Evolutionary conservation across 139 green algal species (phyloP), one percentile per base, ranked within the genome.

Genomic region (Microglena sp.): DNA sequence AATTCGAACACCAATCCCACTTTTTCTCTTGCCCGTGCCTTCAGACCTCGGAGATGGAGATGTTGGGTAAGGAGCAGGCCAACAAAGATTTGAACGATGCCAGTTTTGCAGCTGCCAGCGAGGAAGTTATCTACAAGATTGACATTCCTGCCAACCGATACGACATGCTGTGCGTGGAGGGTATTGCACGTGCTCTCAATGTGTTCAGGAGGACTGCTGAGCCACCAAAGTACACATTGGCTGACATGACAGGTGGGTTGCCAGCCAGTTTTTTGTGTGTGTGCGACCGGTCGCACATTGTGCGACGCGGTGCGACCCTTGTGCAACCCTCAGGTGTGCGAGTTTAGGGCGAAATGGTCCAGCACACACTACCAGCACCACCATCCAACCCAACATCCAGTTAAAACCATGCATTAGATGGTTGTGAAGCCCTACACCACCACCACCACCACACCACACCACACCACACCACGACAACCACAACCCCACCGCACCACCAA

Each of bases 91-190:
- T 56, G 5, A 64, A 45, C 1, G 71, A 71, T 11, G 35, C 72
- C 3, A n/a, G n/a, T n/a, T n/a, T n/a, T n/a, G 63, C 63, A 2
- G 66, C 69, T 2, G 84, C 76, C 21, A 84, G 68, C 45, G 87
- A 94, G 45, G 90, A 96, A 65, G 80, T 97, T 24, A 90, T 99
- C 53, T 99, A 99, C 79, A 96, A 97, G 62, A 97, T 99, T 65
- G 94, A 99, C 75, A 97, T 99, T 63, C 94, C 94, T 27, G 94
- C 94, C 63, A 99, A 99, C 80, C 82, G 94, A 32, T 99, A 99
- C 72, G 94, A 99, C 79, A 96, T 99, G 85, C 83, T 99, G 45
- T 99, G 94, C 80, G 65, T 98, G 44, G 94, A 99, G 77, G 94
- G 94, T 61, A 96, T 99, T 54, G 77, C 90, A 0, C 83, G 92